Base-by-base conservation (phyloP, 169 alveolate species). In the Plasmodium cynomolgi region DNA sequence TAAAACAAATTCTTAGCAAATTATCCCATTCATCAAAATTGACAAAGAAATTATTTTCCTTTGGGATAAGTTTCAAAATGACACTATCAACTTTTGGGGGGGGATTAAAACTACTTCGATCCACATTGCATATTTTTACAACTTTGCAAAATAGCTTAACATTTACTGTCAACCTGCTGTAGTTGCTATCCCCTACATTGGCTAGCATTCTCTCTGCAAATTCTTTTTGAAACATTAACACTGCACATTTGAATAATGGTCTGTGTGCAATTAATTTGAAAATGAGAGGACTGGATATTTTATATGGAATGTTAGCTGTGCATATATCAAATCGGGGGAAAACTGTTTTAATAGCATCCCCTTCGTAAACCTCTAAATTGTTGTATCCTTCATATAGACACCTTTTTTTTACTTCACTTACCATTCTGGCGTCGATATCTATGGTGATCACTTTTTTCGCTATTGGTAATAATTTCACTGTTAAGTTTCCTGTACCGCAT, bases 61-160 rank as follows among this genome's bases (percentile, higher is more conserved):
- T 96, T 4, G 99, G 99, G 75, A 98, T 99, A 82, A 99, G 98
- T 93, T 99, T 98, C 34, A 99, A 99, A 31, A 99, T 99, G 96
- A 99, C 98, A 81, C 99, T 98, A 95, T 99, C 99, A 0, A 99
- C 99, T 96, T 99, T 99, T 37, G 99, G 99, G 58, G 99, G 99
- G 15, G 99, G 99, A 84, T 98, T 98, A 96, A 99, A 99, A 93
- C 99, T 98, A 77, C 99, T 99, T 95, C 98, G 97, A 26, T 81
- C 83, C 7, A 99, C 99, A 95, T 99, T 99, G 95, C 99, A 98
- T 37, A 98, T 98, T 33, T 99, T 95, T 15, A 97, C 82, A 20
- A 98, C 99, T 82, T 96, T 97, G 79, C 98, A 98, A 95, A 94
- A 99, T 82, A 97, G 96, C 92, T 98, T 97, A n/a, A 98, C 99